Base-by-base conservation (phyloP, 1,284 basidiomycete species). In the Papiliotrema fonsecae region DNA sequence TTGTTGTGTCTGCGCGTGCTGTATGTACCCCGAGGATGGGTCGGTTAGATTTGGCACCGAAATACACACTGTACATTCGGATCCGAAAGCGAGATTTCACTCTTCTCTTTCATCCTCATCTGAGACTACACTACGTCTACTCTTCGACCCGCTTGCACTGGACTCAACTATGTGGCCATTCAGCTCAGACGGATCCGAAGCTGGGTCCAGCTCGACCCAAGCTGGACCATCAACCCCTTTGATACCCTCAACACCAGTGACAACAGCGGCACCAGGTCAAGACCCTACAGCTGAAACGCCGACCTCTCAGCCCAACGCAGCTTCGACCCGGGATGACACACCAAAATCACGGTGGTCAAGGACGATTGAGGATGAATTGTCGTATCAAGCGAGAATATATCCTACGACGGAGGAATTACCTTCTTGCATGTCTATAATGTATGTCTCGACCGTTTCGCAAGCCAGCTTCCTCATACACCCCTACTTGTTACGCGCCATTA, bases 351-450 rank as follows among this genome's bases (percentile, higher is more conserved):
- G 63, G 2, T 72, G 61, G 38, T 65, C 72, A 31, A 43, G 42
- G 13, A 58, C 65, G 11, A 45, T 73, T 27, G 45, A 57, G 31
- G 69, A 74, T 42, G 73, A 75, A 59, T 57, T 67, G 42, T 47
- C 52, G 51, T 62, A 70, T 54, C 72, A 74, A 55, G 69, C 57
- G 2, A 45, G 53, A 24, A 65, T 70, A 53, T 74, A 88, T 64
- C 87, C 87, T 6, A 84, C 81, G 0, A 68, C 81, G 11, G 84
- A 84, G n/a, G 87, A 91, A 49, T 81, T 88, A 22, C 89, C 89
- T 18, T 77, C 81, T 54, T 93, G 89, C 69, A 81, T 87, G 74
- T 80, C 75, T 46, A 75, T 88, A 14, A 82, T 92, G 73, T 75
- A 54, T 58, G 73, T 65, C 22, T 2, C 40, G 11, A 14, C 32